A percentile compares a stretch with the other conserved stretches of the same genome.
phyloP scores from a whole-genome alignment of 2,329 filamentous ascomycete genomes.

The Arthrobotrys megalospora region DNA sequence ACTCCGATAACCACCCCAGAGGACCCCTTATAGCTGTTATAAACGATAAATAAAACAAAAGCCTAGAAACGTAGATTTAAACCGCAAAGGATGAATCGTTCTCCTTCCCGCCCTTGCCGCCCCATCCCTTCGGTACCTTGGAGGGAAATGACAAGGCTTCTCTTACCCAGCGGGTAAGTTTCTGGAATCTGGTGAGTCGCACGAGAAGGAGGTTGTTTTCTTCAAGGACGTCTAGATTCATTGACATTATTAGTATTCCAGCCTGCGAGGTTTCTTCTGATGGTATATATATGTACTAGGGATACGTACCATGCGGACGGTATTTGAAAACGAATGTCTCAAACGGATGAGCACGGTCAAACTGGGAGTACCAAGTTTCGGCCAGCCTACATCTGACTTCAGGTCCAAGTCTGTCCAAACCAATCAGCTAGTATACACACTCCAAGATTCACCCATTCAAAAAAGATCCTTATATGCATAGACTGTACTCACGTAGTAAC shows the following conservation, averaged over 20 bases:
- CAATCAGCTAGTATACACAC: too few relatives aligned
- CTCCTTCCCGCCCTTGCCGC: not conserved
- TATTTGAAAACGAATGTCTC: slow-evolving; percentile 53
- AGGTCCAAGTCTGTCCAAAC: not conserved
- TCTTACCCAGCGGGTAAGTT: slow-evolving; percentile 9
- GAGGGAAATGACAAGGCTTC: slow-evolving; percentile 2
- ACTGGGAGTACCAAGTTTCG: too few relatives aligned
- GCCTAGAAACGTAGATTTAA: too few relatives aligned
- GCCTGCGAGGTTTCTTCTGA: not conserved
- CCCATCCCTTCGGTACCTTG: not conserved
- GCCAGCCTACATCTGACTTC: too few relatives aligned
- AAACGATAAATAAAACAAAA: too few relatives aligned
- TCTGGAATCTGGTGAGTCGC: not conserved
- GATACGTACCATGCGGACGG: slow-evolving; percentile 16
- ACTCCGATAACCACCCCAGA: too few relatives aligned
- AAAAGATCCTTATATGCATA: too few relatives aligned
- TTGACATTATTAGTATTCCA: too few relatives aligned
- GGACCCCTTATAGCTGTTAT: too few relatives aligned
- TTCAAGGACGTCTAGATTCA: slow-evolving; percentile 11
- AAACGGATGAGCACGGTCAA: slow-evolving; percentile 37
- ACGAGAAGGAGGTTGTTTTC: slow-evolving; percentile 27
- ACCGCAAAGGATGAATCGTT: too few relatives aligned
- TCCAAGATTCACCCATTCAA: too few relatives aligned
- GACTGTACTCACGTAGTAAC: slow-evolving; percentile 48
- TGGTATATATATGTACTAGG: not conserved